Conservation (phyloP, 768 basidiomycete species). For the Coprinopsis marcescibilis region DNA sequence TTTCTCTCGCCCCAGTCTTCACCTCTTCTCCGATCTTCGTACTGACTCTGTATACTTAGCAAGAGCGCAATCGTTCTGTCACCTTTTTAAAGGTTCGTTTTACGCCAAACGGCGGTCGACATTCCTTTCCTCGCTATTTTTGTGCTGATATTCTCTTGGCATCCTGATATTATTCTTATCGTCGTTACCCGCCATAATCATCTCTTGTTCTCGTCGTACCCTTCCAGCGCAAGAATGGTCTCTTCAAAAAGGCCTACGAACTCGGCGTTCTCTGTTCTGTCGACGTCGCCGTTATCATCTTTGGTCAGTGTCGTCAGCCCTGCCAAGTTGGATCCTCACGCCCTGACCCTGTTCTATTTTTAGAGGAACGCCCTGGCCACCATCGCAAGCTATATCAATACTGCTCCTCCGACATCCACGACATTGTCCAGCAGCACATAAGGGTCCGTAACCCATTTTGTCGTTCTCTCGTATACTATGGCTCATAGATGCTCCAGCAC, state of each 20-base stretch:
- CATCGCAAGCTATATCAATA: constrained; percentile 81
- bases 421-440: constrained; percentile 65
- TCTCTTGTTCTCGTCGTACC: constrained; percentile 6
- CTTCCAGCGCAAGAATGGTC: constrained; percentile 76
- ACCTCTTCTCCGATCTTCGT: background rate
- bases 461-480: background rate
- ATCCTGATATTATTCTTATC: constrained; percentile 31
- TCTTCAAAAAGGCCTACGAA: constrained; percentile 90
- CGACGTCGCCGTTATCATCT: constrained; percentile 85
- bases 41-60: constrained; percentile 45
- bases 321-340: constrained; percentile 9
- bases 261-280: constrained; percentile 88
- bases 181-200: constrained; percentile 2
- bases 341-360: constrained; percentile 36
- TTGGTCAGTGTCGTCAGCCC: constrained; percentile 32
- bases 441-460: constrained; percentile 24
- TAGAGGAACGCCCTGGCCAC: constrained; percentile 76
- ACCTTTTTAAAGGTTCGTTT: constrained; percentile 79
- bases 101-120: constrained; percentile 17
- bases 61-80: constrained; percentile 87
- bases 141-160: constrained; percentile 41
- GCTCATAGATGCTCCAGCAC: constrained; percentile 27
- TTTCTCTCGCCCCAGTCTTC: background rate
- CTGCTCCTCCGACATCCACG: constrained; percentile 63
- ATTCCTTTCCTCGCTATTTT: constrained; percentile 54